These are phyloP conservation scores for Rusavskia elegans DNA, from an alignment of 495 filamentous ascomycete genomes.

Conservation along the genomic window DNA sequence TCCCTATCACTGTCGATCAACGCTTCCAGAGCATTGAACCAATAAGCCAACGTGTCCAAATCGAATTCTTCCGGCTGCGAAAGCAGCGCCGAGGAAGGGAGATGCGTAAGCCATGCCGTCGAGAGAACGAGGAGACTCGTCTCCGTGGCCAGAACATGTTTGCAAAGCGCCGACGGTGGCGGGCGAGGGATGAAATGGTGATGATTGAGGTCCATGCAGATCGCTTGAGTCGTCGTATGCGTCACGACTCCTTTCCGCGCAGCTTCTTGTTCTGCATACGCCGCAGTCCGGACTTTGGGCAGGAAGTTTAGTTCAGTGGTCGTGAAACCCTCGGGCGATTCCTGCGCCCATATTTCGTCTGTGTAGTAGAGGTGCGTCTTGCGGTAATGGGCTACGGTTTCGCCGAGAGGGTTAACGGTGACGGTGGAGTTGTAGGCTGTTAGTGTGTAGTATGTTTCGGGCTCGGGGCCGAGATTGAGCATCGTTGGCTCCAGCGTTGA, in stretches of 20 bases:
- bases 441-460: slow-evolving; percentile 5
- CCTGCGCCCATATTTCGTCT: slow-evolving; percentile 79
- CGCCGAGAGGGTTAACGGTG: slow-evolving; percentile 55
- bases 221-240: slow-evolving; percentile 55
- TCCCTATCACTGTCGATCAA: slow-evolving; percentile 32
- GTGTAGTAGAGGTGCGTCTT: slow-evolving; percentile 85
- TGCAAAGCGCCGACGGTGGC: slow-evolving; percentile 45
- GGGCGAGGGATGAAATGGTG: slow-evolving; percentile 39
- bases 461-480: not conserved
- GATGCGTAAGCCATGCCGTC: slow-evolving; percentile 74
- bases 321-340: slow-evolving; percentile 31
- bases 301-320: too few species aligned
- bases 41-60: slow-evolving; percentile 70
- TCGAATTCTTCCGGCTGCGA: slow-evolving; percentile 43
- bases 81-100: slow-evolving; percentile 28
- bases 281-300: too few species aligned
- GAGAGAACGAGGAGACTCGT: slow-evolving; percentile 62
- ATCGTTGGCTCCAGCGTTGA: not conserved
- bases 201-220: slow-evolving; percentile 65
- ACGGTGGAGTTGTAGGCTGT: slow-evolving; percentile 73
- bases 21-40: slow-evolving; percentile 71
- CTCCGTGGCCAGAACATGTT: slow-evolving; percentile 45
- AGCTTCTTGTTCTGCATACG: too few species aligned
- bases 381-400: slow-evolving; percentile 67
- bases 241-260: too few species aligned